These are phyloP conservation scores for Aureobasidium lini DNA, from an alignment of 2,329 filamentous ascomycete genomes.

Conservation along the genomic window DNA sequence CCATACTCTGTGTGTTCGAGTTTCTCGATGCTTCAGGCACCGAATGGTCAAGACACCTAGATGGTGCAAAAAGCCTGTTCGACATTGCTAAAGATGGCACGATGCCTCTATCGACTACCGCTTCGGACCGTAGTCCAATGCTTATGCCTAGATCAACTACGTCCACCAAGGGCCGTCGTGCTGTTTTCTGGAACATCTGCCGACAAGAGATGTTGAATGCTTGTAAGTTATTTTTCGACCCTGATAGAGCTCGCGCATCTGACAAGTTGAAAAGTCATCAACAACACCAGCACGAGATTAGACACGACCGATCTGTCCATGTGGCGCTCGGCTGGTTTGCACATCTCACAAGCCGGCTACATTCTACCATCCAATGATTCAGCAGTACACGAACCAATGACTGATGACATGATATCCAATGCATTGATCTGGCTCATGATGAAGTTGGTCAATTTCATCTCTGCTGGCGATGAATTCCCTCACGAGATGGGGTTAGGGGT, in stretches of 20 bases:
- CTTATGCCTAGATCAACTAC: neutral
- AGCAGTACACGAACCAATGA: conserved; percentile 43
- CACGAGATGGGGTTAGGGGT: conserved; percentile 34
- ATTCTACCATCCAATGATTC: conserved; percentile 42
- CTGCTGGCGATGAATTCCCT: conserved; percentile 45
- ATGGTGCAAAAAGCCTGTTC: conserved; percentile 56
- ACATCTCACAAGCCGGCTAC: conserved; percentile 48
- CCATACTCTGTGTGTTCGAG: conserved; percentile 61
- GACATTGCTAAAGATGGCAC: conserved; percentile 44
- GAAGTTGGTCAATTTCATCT: conserved; percentile 60
- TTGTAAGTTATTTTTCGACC: conserved; percentile 34
- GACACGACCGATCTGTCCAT: conserved; percentile 55
- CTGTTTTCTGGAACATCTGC: conserved; percentile 62
- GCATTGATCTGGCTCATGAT: conserved; percentile 58
- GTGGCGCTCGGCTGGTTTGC: conserved; percentile 58
- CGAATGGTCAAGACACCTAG: conserved; percentile 58
- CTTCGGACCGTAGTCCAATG: neutral
- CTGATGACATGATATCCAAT: conserved; percentile 58
- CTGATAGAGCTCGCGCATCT: neutral
- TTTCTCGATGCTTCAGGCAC: conserved; percentile 57
- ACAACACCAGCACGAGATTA: conserved; percentile 52
- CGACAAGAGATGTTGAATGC: conserved; percentile 59
- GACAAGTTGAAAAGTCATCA: conserved; percentile 39
- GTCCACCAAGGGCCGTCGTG: conserved; percentile 46
- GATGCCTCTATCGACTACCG: neutral